Evolutionary conservation across 352 stramenopile genomes (phyloP), one percentile per base, ranked within the genome.

Genomic region (Globisporangium heterothallicum): DNA sequence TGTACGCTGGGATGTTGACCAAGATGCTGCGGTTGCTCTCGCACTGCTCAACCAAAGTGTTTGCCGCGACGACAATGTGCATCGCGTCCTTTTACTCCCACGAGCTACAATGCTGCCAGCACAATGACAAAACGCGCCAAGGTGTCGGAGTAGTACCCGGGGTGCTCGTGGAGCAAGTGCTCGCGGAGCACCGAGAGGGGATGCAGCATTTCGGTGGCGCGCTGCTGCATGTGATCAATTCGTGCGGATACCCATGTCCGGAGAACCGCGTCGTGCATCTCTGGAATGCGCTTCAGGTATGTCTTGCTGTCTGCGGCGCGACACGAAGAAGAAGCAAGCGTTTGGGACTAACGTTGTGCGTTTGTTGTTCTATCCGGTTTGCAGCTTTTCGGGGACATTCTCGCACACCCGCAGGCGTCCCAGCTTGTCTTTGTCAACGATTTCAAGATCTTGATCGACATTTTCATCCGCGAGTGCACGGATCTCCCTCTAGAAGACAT

Each of bases 221-320:
- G 43, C 42, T 90, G 36, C 61, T 90, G 57, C 76, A 90, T 59
- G 79, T 88, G 53, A 86, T 90, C 56, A 90, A 90, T 50, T 86
- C 77, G 56, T 88, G 79, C 27, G 79, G 79, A n/a, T 88, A 69
- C 60, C 79, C 79, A 35, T 87, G 75, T 58, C 65, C 69, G 0
- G 38, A 34, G 1, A 49, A 64, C 40, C 61, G 75, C 16, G 49
- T 59, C 22, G 54, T 70, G 7, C 66, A 84, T 24, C 59, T 90
- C 12, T 68, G 62, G 49, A 78, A 88, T 41, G 47, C 66, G 16
- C 51, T 89, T 5, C 69, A 83, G 70, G 74, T 88, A 54, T 21
- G 27, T 38, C n/a, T 34, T n/a, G n/a, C n/a, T n/a, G n/a, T n/a
- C n/a, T n/a, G n/a, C n/a, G n/a, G n/a, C n/a, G n/a, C n/a, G n/a